Conservation (phyloP, 2,329 filamentous ascomycete species). For the Aspergillus fijiensis region DNA sequence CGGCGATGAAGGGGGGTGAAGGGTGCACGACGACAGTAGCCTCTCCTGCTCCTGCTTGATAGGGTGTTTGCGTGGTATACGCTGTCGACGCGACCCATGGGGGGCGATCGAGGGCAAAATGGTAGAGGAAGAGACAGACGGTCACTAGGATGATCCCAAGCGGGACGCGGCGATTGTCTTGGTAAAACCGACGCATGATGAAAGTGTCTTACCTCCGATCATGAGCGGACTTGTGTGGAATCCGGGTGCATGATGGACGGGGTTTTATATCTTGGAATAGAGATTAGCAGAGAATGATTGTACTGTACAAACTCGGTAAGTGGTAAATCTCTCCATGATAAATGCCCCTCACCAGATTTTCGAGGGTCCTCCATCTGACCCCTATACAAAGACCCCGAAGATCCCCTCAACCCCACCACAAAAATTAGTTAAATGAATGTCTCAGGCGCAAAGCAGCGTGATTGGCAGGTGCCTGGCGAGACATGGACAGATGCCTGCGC, state of each 20-base stretch:
- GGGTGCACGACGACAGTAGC: neutral
- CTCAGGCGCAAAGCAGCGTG: neutral
- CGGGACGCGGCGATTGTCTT: slow-evolving; percentile 27
- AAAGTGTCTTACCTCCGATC: slow-evolving; percentile 13
- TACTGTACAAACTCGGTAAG: too few species aligned
- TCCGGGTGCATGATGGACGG: neutral
- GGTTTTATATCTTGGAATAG: too few species aligned
- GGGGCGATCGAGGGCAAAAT: slow-evolving; percentile 23
- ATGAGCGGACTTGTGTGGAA: too few species aligned
- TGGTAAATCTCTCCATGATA: too few species aligned
- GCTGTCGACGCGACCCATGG: neutral
- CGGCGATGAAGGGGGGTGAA: neutral
- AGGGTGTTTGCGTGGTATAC: neutral
- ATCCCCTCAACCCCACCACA: neutral
- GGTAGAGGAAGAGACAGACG: slow-evolving; percentile 24
- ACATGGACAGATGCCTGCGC: neutral
- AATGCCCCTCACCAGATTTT: too few species aligned
- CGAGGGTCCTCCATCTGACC: too few species aligned
- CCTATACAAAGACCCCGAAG: too few species aligned
- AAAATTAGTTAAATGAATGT: neutral
- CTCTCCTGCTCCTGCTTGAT: neutral
- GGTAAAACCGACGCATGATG: slow-evolving; percentile 21
- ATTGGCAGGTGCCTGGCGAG: neutral
- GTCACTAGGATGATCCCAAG: slow-evolving; percentile 25
- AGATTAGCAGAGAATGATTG: too few species aligned